Evolutionary conservation across 202 grass and related monocot genomes (phyloP).

Genomic region (Setaria italica): DNA sequence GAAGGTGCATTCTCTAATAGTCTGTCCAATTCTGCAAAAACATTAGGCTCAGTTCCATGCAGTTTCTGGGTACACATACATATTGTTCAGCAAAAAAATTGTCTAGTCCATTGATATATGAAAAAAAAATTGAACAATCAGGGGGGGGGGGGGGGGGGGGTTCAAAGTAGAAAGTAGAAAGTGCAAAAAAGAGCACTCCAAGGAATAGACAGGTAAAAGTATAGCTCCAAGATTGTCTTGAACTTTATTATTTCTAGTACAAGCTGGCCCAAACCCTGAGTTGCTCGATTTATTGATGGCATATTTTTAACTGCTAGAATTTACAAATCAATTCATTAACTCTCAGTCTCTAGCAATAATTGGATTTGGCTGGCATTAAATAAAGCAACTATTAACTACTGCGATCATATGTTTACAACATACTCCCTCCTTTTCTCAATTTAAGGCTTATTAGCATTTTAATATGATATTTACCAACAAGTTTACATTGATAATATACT

Average conservation of each 20-base stretch:
- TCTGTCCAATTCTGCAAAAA: constrained; percentile 82
- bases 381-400: not conserved
- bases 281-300: not conserved
- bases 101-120: not conserved
- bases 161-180: not conserved
- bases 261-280: not conserved
- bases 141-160: no score
- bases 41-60: constrained; percentile 15
- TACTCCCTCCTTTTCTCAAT: not conserved
- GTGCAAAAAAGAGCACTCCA: not conserved
- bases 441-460: not conserved
- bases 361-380: not conserved
- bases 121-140: not conserved
- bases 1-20: constrained; percentile 83
- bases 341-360: not conserved
- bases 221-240: not conserved
- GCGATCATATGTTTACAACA: not conserved
- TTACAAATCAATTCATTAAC: not conserved
- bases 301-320: not conserved
- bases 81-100: not conserved
- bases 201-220: not conserved
- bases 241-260: not conserved
- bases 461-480: not conserved
- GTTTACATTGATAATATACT: not conserved
- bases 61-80: not conserved